phyloP scores from a whole-genome alignment of 139 green algal species.

The Coelastrella sp. region DNA sequence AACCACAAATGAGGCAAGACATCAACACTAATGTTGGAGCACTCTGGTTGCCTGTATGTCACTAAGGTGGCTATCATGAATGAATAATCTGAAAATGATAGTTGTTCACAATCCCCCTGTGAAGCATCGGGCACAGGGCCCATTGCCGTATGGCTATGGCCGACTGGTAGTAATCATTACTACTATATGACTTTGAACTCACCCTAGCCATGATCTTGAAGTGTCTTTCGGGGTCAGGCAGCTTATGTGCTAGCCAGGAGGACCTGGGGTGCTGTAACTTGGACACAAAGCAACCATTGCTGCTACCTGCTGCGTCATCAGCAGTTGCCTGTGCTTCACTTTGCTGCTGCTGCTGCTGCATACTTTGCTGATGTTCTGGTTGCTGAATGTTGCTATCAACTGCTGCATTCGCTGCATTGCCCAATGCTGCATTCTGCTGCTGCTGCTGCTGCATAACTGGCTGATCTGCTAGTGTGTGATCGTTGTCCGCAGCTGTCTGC shows the following conservation, averaged over 20 bases:
- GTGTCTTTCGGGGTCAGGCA: conserved; percentile 55
- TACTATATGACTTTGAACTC: too few relatives aligned
- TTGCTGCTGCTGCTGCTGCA: background rate
- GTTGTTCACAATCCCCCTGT: too few relatives aligned
- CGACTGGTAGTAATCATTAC: too few relatives aligned
- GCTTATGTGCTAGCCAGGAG: conserved; percentile 48
- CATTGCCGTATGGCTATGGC: too few relatives aligned
- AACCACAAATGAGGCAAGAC: too few relatives aligned
- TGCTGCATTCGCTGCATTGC: background rate
- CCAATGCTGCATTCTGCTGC: background rate
- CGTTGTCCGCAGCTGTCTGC: background rate
- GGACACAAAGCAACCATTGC: background rate
- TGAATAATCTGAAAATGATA: too few relatives aligned
- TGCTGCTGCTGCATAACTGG: background rate
- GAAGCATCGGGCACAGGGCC: too few relatives aligned
- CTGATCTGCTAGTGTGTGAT: background rate
- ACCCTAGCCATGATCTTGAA: conserved; percentile 63
- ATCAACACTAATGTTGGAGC: too few relatives aligned
- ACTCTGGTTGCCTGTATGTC: too few relatives aligned
- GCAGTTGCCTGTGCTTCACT: background rate
- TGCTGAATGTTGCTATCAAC: background rate
- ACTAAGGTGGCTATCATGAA: too few relatives aligned
- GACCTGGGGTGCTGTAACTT: conserved; percentile 64
- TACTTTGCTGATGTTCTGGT: background rate
- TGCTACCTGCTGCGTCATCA: background rate